A percentile compares a stretch with the other conserved stretches of the same genome.
Conservation (phyloP, 345 rosid genomes). For the Hibiscus tridactylites region DNA sequence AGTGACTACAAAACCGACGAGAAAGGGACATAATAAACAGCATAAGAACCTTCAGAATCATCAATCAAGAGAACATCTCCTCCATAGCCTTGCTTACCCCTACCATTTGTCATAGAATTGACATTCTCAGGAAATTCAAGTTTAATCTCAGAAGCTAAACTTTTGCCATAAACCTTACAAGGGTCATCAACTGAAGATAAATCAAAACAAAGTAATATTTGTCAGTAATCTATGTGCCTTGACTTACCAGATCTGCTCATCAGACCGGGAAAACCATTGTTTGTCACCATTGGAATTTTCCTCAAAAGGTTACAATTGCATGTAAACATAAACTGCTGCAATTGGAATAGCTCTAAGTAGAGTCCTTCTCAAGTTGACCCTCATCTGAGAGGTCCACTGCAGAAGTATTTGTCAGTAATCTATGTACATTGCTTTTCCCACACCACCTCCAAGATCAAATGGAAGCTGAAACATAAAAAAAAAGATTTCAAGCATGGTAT, state of each 20-base stretch:
- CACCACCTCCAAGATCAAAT: too few species aligned
- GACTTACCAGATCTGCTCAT: conserved; percentile 13
- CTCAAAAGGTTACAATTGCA: conserved; percentile 42
- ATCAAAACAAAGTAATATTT: conserved; percentile 48
- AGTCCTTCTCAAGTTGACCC: too few species aligned
- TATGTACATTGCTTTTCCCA: too few species aligned
- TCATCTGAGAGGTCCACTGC: too few species aligned
- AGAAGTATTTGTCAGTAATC: too few species aligned
- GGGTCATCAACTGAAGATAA: conserved; percentile 75
- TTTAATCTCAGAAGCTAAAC: conserved; percentile 30
- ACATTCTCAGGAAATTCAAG: too few species aligned
- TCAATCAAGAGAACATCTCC: conserved; percentile 25
- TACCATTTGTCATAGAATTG: conserved; percentile 23
- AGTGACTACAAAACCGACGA: too few species aligned
- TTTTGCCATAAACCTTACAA: conserved; percentile 36
- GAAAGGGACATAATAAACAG: background rate
- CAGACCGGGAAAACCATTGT: background rate
- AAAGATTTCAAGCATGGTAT: too few species aligned
- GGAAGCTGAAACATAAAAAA: too few species aligned
- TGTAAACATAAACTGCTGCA: too few species aligned
- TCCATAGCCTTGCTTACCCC: conserved; percentile 30
- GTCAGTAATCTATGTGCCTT: background rate
- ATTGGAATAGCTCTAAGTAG: too few species aligned
- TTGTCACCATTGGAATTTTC: conserved; percentile 27
- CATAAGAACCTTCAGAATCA: conserved; percentile 23